Conservation (phyloP, 208 protist species). For the Crithidia acanthocephali region DNA sequence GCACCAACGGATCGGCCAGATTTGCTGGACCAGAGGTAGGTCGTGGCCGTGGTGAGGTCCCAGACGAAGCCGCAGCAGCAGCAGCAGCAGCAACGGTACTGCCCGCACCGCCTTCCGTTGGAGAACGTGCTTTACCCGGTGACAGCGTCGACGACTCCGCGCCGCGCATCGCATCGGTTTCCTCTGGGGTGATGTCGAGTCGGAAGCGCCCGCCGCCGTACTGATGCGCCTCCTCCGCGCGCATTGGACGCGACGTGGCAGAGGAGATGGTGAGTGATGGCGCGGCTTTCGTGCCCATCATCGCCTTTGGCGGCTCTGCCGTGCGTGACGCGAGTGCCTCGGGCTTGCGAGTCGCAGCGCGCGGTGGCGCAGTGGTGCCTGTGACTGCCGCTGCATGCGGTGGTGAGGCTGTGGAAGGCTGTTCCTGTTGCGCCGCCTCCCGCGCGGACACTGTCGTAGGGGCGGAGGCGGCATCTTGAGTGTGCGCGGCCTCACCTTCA, state of each 20-base stretch:
- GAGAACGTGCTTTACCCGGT: no score
- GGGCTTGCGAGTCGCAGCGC: neutral
- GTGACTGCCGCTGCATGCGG: neutral
- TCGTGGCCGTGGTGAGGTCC: neutral
- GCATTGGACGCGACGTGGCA: slow-evolving; percentile 22
- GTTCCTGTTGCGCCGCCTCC: no score
- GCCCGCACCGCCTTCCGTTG: no score
- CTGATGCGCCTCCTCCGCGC: slow-evolving; percentile 6
- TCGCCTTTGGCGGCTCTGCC: neutral
- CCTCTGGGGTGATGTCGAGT: slow-evolving; percentile 4
- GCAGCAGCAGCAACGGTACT: neutral
- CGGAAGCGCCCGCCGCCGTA: slow-evolving; percentile 12
- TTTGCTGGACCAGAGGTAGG: neutral
- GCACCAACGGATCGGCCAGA: neutral
- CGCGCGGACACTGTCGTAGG: no score
- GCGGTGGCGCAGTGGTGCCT: neutral
- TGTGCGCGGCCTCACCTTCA: no score
- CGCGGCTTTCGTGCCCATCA: slow-evolving; percentile 2
- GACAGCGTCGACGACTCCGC: no score
- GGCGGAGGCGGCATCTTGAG: no score
- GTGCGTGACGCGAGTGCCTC: slow-evolving; percentile 3
- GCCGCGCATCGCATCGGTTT: neutral
- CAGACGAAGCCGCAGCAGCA: neutral
- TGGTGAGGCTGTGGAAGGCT: neutral
- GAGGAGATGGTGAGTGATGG: slow-evolving; percentile 28